Conservation (phyloP, 225 moss, liverwort and hornwort genomes). For the Thuidium tamariscinum region DNA sequence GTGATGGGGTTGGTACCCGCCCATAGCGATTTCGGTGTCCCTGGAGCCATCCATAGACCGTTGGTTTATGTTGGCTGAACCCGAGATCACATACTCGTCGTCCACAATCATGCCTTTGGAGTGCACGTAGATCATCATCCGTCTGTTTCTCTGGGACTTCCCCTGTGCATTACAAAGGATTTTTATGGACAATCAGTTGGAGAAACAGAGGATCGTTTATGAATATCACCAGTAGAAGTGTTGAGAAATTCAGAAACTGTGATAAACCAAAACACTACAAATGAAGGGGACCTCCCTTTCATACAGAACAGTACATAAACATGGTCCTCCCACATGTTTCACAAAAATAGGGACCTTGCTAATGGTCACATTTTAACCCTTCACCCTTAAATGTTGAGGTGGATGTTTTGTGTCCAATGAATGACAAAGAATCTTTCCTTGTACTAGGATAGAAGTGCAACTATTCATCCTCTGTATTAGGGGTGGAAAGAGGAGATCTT, state of each 20-base stretch:
- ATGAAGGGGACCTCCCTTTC: not conserved
- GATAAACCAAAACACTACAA: not conserved
- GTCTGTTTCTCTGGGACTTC: constrained; percentile 52
- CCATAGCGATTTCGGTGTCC: constrained; percentile 92
- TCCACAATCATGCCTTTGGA: constrained; percentile 94
- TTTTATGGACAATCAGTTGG: not conserved
- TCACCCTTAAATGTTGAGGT: too few species aligned
- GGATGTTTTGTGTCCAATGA: too few species aligned
- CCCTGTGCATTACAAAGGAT: constrained; percentile 15
- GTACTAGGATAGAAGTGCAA: too few species aligned
- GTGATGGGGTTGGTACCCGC: constrained; percentile 73
- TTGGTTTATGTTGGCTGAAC: constrained; percentile 96
- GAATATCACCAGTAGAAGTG: not conserved
- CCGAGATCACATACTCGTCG: constrained; percentile 76
- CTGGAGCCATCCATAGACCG: constrained; percentile 93
- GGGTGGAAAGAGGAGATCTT: too few species aligned
- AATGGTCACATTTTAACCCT: not conserved
- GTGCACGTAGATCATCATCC: constrained; percentile 95
- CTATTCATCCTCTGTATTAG: too few species aligned
- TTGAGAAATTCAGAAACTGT: not conserved
- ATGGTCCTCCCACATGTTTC: not conserved
- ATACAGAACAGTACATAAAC: not conserved
- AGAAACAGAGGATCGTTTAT: too few species aligned
- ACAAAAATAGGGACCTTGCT: not conserved
- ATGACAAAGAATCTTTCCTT: too few species aligned